These are phyloP conservation scores for Ustilago tritici DNA, from an alignment of 1,284 basidiomycete species.

Conservation along the genomic window DNA sequence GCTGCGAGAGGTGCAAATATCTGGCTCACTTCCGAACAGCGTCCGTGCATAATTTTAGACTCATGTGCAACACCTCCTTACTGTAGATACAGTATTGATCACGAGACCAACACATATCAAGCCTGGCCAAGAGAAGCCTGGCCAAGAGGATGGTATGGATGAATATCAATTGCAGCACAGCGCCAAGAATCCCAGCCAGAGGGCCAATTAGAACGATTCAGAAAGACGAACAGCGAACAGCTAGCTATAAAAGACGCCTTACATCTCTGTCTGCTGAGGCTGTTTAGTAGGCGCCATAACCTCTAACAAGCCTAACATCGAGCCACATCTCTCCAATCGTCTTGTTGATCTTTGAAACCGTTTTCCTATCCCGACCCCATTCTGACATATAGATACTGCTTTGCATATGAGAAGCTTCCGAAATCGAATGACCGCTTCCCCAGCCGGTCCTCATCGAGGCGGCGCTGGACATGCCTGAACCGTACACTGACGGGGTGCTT, in stretches of 20 bases:
- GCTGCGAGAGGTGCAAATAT: background rate
- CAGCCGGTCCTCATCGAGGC: slow-evolving; percentile 36
- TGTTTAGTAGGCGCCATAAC: slow-evolving; percentile 21
- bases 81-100: too few relatives aligned
- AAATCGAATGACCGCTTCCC: slow-evolving; percentile 38
- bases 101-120: background rate
- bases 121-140: too few relatives aligned
- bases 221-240: too few relatives aligned
- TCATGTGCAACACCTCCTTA: background rate
- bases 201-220: too few relatives aligned
- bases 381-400: slow-evolving; percentile 53
- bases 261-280: too few relatives aligned
- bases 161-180: slow-evolving; percentile 1
- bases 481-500: slow-evolving; percentile 25
- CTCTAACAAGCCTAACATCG: slow-evolving; percentile 50
- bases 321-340: slow-evolving; percentile 58
- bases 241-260: too few relatives aligned
- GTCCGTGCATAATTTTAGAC: slow-evolving; percentile 9
- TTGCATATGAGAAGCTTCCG: slow-evolving; percentile 41
- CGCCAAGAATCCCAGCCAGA: background rate
- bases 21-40: slow-evolving; percentile 9
- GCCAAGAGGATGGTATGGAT: too few relatives aligned
- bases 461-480: slow-evolving; percentile 26
- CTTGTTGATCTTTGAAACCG: slow-evolving; percentile 59
- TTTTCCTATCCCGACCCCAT: slow-evolving; percentile 49